Conservation (phyloP, 495 filamentous ascomycete species). For the Immersiella caudata region DNA sequence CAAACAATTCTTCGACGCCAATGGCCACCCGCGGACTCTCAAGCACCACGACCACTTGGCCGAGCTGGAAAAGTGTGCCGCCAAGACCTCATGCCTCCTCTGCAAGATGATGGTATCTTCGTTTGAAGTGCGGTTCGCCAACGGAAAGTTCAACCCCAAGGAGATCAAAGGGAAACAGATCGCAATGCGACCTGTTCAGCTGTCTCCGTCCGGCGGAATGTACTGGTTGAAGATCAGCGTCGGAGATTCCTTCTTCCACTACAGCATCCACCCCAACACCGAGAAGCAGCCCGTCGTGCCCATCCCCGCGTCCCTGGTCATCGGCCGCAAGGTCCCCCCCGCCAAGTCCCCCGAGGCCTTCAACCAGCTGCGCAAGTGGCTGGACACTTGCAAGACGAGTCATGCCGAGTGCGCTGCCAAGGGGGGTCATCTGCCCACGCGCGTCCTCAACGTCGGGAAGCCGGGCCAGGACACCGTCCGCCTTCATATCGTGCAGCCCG, state of each 20-base stretch:
- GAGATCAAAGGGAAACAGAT: not conserved
- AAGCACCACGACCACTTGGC: not conserved
- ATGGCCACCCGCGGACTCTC: not conserved
- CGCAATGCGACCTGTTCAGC: not conserved
- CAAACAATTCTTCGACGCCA: not conserved
- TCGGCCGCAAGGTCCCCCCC: not conserved
- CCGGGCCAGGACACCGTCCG: not conserved
- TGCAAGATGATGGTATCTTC: not conserved
- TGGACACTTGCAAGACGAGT: not conserved
- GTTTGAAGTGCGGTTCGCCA: not conserved
- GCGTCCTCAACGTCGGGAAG: not conserved
- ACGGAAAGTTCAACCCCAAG: not conserved
- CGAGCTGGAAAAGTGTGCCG: not conserved
- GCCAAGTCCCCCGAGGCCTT: not conserved
- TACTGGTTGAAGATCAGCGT: constrained; percentile 3
- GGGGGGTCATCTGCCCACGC: not conserved
- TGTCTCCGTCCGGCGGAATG: constrained; percentile 6
- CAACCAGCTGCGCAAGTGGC: constrained; percentile 1
- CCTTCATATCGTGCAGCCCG: not conserved
- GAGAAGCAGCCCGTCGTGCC: not conserved
- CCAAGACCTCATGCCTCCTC: not conserved
- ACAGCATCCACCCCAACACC: constrained; percentile 3
- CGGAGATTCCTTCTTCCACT: not conserved
- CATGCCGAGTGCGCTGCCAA: not conserved
- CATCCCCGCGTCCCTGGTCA: not conserved